Percentiles rank a stretch among this genome's conserved stretches.
Evolutionary conservation across 768 basidiomycete genomes (phyloP).

Genomic region (Gyrodon lividus): DNA sequence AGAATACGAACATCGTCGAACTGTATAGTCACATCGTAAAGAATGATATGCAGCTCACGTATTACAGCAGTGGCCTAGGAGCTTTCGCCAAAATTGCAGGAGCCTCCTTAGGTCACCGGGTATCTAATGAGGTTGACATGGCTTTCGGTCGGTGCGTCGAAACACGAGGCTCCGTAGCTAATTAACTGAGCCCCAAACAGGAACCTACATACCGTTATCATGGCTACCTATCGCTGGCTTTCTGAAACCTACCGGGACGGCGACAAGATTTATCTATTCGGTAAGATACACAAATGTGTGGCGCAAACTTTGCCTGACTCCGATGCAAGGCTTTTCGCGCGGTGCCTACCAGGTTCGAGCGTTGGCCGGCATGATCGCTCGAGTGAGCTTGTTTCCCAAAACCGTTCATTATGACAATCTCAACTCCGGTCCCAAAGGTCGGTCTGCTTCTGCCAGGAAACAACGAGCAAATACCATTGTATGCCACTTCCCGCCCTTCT

Average conservation of each 20-base stretch:
- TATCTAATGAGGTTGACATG: constrained; percentile 33
- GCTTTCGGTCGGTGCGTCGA: constrained; percentile 37
- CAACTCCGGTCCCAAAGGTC: constrained; percentile 27
- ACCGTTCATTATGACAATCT: not conserved
- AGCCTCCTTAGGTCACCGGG: constrained; percentile 15
- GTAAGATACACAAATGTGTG: constrained; percentile 16
- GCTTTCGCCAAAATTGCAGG: constrained; percentile 29
- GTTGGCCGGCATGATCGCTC: constrained; percentile 44
- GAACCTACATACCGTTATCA: constrained; percentile 35
- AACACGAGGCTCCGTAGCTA: not conserved
- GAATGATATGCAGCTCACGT: constrained; percentile 34
- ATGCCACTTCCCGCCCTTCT: not conserved
- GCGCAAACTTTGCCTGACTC: constrained; percentile 1
- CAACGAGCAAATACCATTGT: constrained; percentile 43
- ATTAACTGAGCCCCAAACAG: constrained; percentile 17
- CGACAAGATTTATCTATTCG: constrained; percentile 43
- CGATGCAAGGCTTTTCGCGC: constrained; percentile 42
- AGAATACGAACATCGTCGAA: constrained; percentile 46
- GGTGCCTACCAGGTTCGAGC: constrained; percentile 47
- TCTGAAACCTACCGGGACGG: constrained; percentile 38
- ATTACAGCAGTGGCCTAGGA: constrained; percentile 43
- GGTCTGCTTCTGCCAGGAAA: constrained; percentile 43
- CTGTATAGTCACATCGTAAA: constrained; percentile 39
- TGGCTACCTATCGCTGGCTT: constrained; percentile 41
- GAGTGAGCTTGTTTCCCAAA: constrained; percentile 20